A percentile compares a stretch with the other conserved stretches of the same genome.
Evolutionary conservation across 139 green algal species (phyloP).

Genomic region (Chlorella sp.): DNA sequence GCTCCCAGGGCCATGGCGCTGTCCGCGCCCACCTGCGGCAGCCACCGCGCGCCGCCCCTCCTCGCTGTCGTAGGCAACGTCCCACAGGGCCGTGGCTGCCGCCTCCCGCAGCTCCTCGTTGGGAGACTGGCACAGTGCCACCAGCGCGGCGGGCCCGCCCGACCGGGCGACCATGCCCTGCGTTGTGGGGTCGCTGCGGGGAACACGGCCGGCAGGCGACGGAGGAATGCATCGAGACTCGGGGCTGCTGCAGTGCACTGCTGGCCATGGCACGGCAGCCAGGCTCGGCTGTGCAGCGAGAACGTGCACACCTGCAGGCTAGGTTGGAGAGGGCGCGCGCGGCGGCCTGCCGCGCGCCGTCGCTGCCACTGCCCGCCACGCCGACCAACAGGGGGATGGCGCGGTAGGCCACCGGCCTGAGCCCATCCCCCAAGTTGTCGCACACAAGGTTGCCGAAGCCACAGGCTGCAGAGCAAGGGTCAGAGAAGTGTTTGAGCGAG

Average conservation of each 20-base stretch:
- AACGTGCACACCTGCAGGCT: conserved; percentile 2
- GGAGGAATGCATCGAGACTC: too few species aligned
- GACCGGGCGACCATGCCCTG: conserved; percentile 22
- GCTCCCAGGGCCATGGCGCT: too few species aligned
- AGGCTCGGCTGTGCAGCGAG: not conserved
- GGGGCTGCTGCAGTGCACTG: too few species aligned
- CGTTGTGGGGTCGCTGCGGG: not conserved
- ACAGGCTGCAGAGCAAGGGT: too few species aligned
- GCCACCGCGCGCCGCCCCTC: conserved; percentile 12
- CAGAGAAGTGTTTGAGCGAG: too few species aligned
- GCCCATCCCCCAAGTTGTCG: conserved; percentile 6
- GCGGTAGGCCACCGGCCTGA: conserved; percentile 13
- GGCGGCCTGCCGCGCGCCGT: conserved; percentile 24
- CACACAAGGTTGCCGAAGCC: conserved; percentile 35
- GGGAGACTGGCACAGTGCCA: conserved; percentile 14
- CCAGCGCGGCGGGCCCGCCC: conserved; percentile 1
- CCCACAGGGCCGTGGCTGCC: conserved; percentile 34
- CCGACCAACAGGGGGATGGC: conserved; percentile 18
- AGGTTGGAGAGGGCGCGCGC: conserved; percentile 36
- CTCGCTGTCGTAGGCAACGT: conserved; percentile 18
- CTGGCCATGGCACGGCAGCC: too few species aligned
- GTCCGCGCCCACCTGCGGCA: conserved; percentile 19
- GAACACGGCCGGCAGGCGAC: too few species aligned
- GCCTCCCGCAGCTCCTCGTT: conserved; percentile 25
- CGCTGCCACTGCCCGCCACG: not conserved